Evolutionary conservation across 768 basidiomycete genomes (phyloP), one percentile per base, ranked within the genome.

Genomic region (Boletellus sp.): DNA sequence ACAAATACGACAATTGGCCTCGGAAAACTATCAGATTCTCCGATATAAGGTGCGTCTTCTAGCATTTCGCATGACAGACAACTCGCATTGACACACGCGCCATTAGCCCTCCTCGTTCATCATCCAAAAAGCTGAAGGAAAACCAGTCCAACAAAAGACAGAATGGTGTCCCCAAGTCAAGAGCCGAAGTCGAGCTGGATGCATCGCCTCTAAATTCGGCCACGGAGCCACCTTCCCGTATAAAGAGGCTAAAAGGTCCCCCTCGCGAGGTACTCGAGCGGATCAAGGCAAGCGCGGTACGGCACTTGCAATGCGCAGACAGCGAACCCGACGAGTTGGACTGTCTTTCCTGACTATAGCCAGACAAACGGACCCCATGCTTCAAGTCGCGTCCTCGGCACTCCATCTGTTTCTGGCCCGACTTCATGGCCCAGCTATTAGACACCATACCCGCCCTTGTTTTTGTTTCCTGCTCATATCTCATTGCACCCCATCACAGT

Each of bases 291-390:
- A 65, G 70, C 24, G 60, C 60, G 1, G 56, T 48, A 12, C 57
- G 58, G 32, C 44, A 58, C 45, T 35, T 53, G 12, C 49, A 42
- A n/a, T 43, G 51, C 31, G 48, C 48, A 7, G 60, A 69, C 26
- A 67, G 69, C 49, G 76, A 74, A 45, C 70, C 74, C 7, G 76
- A 78, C 49, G 74, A 74, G 24, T 65, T 78, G 40, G 75, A 78
- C 52, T 78, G 75, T 52, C 62, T 78, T 32, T 70, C 73, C 28
- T 75, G 61, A 76, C 15, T 19, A 28, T 33, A 34, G 22, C 15
- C 12, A n/a, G 20, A n/a, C n/a, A 11, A 7, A 15, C 12, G 9
- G 15, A 26, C 32, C 8, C 19, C 9, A 22, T n/a, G 7, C 20
- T 31, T 31, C 38, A 19, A 32, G 31, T 43, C 31, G 10, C 6